Evolutionary conservation across 768 basidiomycete genomes (phyloP), one percentile per base, ranked within the genome.

Genomic region (Leccinum barrowsii): DNA sequence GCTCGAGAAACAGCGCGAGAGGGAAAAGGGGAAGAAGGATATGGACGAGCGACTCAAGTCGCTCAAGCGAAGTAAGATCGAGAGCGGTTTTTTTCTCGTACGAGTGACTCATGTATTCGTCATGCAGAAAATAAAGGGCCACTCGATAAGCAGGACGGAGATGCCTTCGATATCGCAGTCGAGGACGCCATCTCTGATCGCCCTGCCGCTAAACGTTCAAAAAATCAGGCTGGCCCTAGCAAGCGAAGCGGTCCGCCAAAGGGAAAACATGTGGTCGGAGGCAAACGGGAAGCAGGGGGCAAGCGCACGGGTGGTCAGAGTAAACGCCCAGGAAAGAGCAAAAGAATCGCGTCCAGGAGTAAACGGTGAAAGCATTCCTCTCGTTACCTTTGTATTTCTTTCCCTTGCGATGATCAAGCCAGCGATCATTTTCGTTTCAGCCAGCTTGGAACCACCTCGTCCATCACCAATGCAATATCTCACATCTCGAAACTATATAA

Each of bases 1-100:
- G 75, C 75, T 91, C 37, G 95, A 98, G 78, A 94, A 94, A 73
- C 79, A 92, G 63, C 92, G 93, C 72, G 92, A 96, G 77, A 79
- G 96, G 48, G 89, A 94, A 73, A 82, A 78, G 68, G 83, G 85
- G 57, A 95, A 94, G 81, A 97, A 95, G 77, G 91, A 93, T 32
- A 88, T 96, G 82, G 88, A 89, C 58, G 93, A 95, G 65, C 78
- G 86, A 44, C 77, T 94, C 22, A 89, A 94, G 68, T 85, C 85
- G 7, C 82, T 98, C 62, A 97, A 98, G 77, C 82, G 94, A 75
- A 97, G 94, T 96, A 72, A 19, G 32, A 44, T 22, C 30, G 56
- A 53, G 2, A 35, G 34, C 6, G n/a, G 11, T 4, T 32, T 32
- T 32, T 26, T 35, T 7, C 4, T 12, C 24, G 3, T 50, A 22